These are phyloP conservation scores for Geotrichum restrictum DNA, from an alignment of 1,139 yeast species.

Conservation along the genomic window DNA sequence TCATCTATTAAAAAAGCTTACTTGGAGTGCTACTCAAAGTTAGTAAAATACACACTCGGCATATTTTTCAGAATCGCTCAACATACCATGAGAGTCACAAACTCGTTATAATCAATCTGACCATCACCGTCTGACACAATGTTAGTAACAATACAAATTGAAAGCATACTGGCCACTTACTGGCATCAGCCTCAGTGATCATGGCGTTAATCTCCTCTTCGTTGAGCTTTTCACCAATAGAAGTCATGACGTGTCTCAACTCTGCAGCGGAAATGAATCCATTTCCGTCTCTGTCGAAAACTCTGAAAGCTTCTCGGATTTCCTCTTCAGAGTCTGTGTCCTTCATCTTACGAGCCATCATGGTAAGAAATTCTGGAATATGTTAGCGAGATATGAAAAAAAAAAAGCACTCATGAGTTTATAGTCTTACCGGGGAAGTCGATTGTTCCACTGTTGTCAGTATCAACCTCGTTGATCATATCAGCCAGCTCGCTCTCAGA, in stretches of 20 bases:
- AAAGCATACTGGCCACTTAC: slow-evolving; percentile 33
- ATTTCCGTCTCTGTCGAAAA: slow-evolving; percentile 79
- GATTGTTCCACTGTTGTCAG: slow-evolving; percentile 23
- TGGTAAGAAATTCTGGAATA: slow-evolving; percentile 53
- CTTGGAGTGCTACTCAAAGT: slow-evolving; percentile 15
- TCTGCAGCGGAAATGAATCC: slow-evolving; percentile 96
- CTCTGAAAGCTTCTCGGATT: slow-evolving; percentile 94
- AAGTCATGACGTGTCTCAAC: slow-evolving; percentile 90
- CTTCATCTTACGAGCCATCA: slow-evolving; percentile 93
- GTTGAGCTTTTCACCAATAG: slow-evolving; percentile 91
- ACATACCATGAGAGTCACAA: slow-evolving; percentile 51
- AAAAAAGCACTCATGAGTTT: too few species aligned
- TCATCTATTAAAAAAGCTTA: slow-evolving; percentile 4
- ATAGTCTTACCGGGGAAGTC: slow-evolving; percentile 31
- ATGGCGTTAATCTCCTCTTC: slow-evolving; percentile 96
- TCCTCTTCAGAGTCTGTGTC: slow-evolving; percentile 89
- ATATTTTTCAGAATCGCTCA: too few species aligned
- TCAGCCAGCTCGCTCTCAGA: slow-evolving; percentile 93
- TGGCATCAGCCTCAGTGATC: slow-evolving; percentile 92
- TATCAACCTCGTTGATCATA: slow-evolving; percentile 94
- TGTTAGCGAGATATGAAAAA: background rate
- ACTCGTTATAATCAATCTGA: slow-evolving; percentile 92
- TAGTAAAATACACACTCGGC: too few species aligned
- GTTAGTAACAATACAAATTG: background rate
- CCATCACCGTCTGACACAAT: slow-evolving; percentile 69